Conservation (phyloP, 768 basidiomycete genomes). For the Suillus decipiens region DNA sequence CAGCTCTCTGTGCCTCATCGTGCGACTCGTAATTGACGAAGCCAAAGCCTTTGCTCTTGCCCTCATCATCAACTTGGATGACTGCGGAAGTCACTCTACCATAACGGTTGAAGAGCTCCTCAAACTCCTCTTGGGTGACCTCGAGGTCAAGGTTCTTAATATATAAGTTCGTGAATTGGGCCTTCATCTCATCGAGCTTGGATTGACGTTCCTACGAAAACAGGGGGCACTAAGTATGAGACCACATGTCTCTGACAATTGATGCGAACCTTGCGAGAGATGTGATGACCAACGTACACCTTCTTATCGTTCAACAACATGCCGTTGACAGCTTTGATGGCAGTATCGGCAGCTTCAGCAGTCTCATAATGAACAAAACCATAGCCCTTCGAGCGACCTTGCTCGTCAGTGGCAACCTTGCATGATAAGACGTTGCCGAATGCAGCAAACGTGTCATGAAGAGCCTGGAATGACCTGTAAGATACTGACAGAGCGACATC, state of each 20-base stretch:
- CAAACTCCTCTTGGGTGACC: slow-evolving; percentile 83
- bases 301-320: slow-evolving; percentile 99
- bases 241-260: background rate
- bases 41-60: slow-evolving; percentile 95
- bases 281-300: slow-evolving; percentile 97
- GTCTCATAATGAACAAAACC: slow-evolving; percentile 99
- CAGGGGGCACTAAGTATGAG: background rate
- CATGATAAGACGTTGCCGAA: slow-evolving; percentile 99
- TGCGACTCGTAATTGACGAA: slow-evolving; percentile 97
- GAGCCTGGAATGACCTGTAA: slow-evolving; percentile 57
- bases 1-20: slow-evolving; percentile 89
- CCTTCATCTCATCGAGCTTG: slow-evolving; percentile 96
- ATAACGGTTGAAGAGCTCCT: slow-evolving; percentile 71
- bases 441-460: slow-evolving; percentile 98
- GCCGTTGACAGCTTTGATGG: slow-evolving; percentile 98
- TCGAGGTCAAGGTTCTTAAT: slow-evolving; percentile 94
- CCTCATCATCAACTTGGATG: slow-evolving; percentile 80
- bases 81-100: slow-evolving; percentile 90
- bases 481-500: background rate
- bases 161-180: slow-evolving; percentile 98
- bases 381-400: slow-evolving; percentile 94
- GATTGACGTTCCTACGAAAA: slow-evolving; percentile 84
- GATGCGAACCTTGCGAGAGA: slow-evolving; percentile 82
- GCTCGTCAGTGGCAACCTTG: slow-evolving; percentile 97
- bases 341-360: slow-evolving; percentile 90